These are phyloP conservation scores for Xylaria sp. DNA, from an alignment of 2,329 filamentous ascomycete species.

Conservation along the genomic window DNA sequence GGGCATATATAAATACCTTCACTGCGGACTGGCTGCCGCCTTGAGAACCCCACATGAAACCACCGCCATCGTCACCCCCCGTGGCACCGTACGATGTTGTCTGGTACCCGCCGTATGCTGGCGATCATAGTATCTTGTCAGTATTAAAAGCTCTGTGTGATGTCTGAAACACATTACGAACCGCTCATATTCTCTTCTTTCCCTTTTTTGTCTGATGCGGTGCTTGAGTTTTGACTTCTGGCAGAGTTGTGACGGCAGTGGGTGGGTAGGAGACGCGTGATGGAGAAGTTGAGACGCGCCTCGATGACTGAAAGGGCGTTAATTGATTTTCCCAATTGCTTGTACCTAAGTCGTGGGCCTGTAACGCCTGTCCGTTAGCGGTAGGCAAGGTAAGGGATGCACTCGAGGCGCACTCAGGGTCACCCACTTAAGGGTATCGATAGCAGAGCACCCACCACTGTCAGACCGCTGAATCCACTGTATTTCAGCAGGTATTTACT, in stretches of 20 bases:
- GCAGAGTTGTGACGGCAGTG: conserved; percentile 18
- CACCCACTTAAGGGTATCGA: not conserved
- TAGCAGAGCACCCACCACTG: conserved; percentile 7
- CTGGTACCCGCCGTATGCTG: conserved; percentile 62
- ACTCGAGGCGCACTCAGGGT: too few species aligned
- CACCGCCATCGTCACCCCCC: conserved; percentile 70
- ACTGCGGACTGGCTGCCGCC: conserved; percentile 62
- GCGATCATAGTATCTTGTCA: conserved; percentile 41
- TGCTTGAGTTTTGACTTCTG: conserved; percentile 10
- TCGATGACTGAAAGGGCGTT: conserved; percentile 21
- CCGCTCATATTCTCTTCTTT: conserved; percentile 35
- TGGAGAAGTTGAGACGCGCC: conserved; percentile 43
- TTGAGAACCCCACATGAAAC: conserved; percentile 71
- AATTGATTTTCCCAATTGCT: conserved; percentile 37
- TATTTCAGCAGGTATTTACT: not conserved
- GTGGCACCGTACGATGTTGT: conserved; percentile 62
- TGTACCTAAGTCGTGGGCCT: not conserved
- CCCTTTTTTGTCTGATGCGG: conserved; percentile 9
- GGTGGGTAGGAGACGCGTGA: conserved; percentile 42
- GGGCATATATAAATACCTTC: conserved; percentile 43
- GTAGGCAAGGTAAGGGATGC: not conserved
- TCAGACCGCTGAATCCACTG: conserved; percentile 14
- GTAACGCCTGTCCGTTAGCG: not conserved
- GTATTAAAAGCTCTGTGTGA: not conserved
- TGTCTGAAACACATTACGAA: conserved; percentile 14